These are phyloP conservation scores for Periconia macrospinosa DNA, from an alignment of 2,329 filamentous ascomycete species.

Conservation along the genomic window DNA sequence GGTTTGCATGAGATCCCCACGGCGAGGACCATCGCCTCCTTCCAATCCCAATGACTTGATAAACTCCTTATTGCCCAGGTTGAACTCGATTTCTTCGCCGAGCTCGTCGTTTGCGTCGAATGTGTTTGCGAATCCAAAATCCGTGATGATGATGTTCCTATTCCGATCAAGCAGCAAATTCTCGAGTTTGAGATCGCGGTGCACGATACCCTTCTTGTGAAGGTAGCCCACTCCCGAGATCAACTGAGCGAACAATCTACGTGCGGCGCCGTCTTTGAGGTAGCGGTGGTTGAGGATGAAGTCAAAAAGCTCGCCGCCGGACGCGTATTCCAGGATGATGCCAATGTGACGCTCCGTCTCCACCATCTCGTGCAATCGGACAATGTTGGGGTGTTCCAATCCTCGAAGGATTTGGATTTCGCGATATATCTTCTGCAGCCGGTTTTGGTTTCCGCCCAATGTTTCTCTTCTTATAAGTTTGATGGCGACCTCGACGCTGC, in stretches of 20 bases:
- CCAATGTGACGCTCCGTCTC: constrained; percentile 97
- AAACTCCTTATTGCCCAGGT: constrained; percentile 82
- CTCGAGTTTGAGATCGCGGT: constrained; percentile 94
- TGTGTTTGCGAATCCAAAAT: constrained; percentile 98
- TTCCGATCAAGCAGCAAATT: constrained; percentile 94
- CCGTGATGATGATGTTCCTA: constrained; percentile 98
- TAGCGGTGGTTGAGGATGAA: constrained; percentile 98
- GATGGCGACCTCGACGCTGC: constrained; percentile 90
- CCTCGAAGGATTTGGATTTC: constrained; percentile 90
- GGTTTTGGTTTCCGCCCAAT: constrained; percentile 82
- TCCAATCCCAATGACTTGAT: constrained; percentile 87
- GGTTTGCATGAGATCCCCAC: constrained; percentile 97
- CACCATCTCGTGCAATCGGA: constrained; percentile 96
- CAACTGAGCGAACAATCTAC: constrained; percentile 90
- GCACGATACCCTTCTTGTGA: constrained; percentile 98
- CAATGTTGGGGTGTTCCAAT: constrained; percentile 94
- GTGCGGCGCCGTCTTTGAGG: constrained; percentile 88
- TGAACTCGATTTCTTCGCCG: constrained; percentile 85
- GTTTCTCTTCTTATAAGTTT: constrained; percentile 94
- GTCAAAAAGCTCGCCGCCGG: constrained; percentile 95
- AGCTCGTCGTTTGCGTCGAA: constrained; percentile 90
- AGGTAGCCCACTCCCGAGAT: constrained; percentile 96
- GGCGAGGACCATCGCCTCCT: constrained; percentile 73
- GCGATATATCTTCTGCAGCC: constrained; percentile 94
- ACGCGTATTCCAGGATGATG: constrained; percentile 97